Conservation (phyloP, 2,329 filamentous ascomycete species). For the Malbranchea zuffiana region DNA sequence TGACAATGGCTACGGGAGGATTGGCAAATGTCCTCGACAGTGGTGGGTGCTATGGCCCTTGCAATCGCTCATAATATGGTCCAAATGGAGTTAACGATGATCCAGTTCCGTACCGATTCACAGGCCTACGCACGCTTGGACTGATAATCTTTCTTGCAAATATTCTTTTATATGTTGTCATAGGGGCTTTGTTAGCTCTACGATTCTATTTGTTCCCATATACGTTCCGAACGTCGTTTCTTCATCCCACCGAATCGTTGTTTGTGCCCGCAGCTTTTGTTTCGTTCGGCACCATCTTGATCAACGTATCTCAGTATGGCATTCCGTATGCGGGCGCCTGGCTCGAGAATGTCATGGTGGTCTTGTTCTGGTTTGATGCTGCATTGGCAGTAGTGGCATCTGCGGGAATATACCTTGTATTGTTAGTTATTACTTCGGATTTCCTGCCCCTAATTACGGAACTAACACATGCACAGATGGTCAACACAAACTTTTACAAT, state of each 20-base stretch:
- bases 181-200: constrained; percentile 53
- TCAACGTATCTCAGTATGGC: constrained; percentile 70
- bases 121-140: constrained; percentile 50
- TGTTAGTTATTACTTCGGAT: constrained; percentile 38
- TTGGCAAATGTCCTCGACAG: constrained; percentile 49
- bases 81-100: constrained; percentile 35
- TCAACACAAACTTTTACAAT: constrained; percentile 59
- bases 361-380: constrained; percentile 66
- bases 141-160: constrained; percentile 54
- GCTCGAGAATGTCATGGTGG: constrained; percentile 49
- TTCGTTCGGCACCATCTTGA: constrained; percentile 63
- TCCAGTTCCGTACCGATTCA: constrained; percentile 42
- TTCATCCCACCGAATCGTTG: constrained; percentile 65
- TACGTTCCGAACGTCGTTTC: constrained; percentile 59
- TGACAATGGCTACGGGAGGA: constrained; percentile 53
- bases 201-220: constrained; percentile 61
- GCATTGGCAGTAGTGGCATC: constrained; percentile 56
- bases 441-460: background rate
- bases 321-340: constrained; percentile 51
- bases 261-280: constrained; percentile 61
- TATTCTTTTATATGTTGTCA: constrained; percentile 50
- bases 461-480: constrained; percentile 39
- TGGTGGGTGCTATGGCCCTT: constrained; percentile 35
- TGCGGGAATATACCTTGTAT: constrained; percentile 60
- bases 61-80: constrained; percentile 39